Evolutionary conservation across 305 asterid species (phyloP).

Genomic region (Plantago lanceolata): DNA sequence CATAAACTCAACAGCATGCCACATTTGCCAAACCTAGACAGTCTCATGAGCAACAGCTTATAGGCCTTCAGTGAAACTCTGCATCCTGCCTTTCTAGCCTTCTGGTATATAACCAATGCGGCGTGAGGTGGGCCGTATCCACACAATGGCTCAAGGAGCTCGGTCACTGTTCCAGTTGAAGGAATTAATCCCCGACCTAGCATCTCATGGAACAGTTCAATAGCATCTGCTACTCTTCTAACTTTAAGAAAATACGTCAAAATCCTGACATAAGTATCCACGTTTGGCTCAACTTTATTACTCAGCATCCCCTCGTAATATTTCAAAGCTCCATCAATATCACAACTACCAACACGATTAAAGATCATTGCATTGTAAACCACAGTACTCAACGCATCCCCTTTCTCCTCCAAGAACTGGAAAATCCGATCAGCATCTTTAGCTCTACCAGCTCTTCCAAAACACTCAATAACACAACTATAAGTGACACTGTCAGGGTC

Average conservation of each 20-base stretch:
- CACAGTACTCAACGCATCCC: conserved; percentile 28
- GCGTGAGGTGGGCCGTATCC: conserved; percentile 92
- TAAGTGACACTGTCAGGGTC: conserved; percentile 59
- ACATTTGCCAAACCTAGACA: conserved; percentile 81
- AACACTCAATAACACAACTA: conserved; percentile 55
- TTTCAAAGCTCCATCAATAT: conserved; percentile 53
- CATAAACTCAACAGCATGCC: conserved; percentile 66
- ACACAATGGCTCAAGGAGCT: conserved; percentile 61
- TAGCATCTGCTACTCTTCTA: conserved; percentile 77
- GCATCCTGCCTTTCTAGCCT: conserved; percentile 69
- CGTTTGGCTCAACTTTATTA: conserved; percentile 43
- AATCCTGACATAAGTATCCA: conserved; percentile 57
- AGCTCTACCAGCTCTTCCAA: conserved; percentile 65
- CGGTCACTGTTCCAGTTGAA: conserved; percentile 54
- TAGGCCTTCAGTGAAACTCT: conserved; percentile 55
- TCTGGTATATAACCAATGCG: conserved; percentile 69
- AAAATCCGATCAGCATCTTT: conserved; percentile 57
- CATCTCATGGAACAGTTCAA: conserved; percentile 80
- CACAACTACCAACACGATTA: conserved; percentile 44
- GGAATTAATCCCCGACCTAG: conserved; percentile 56
- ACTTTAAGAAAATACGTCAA: conserved; percentile 49
- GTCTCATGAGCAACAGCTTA: conserved; percentile 67
- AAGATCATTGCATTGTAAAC: conserved; percentile 74
- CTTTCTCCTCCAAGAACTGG: conserved; percentile 49
- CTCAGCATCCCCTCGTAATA: conserved; percentile 53